Evolutionary conservation across 768 basidiomycete species (phyloP).

Genomic region (Crepidotus variabilis): DNA sequence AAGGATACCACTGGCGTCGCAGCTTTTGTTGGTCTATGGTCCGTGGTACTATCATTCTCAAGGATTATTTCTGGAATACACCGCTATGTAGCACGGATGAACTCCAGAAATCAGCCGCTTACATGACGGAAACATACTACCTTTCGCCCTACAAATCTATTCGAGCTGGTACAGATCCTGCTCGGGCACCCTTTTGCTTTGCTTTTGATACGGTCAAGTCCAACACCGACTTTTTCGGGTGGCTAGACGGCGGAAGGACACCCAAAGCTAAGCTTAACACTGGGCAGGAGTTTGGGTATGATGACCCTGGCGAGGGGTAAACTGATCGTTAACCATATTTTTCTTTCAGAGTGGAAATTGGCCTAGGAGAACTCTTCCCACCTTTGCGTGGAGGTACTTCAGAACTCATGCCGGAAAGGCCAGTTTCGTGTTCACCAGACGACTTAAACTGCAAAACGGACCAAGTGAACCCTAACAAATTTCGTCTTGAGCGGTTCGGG

Average conservation of each 20-base stretch:
- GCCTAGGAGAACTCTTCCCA: slow-evolving; percentile 10
- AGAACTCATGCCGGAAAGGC: neutral
- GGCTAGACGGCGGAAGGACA: slow-evolving; percentile 60
- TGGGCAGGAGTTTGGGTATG: neutral
- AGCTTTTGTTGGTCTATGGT: slow-evolving; percentile 72
- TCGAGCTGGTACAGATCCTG: slow-evolving; percentile 38
- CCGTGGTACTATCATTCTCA: slow-evolving; percentile 16
- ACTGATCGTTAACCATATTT: neutral
- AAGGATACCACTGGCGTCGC: slow-evolving; percentile 60
- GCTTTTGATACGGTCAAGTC: slow-evolving; percentile 49
- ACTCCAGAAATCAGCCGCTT: slow-evolving; percentile 71
- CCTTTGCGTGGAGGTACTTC: slow-evolving; percentile 1
- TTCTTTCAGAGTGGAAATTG: slow-evolving; percentile 18
- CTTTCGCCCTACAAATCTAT: slow-evolving; percentile 30
- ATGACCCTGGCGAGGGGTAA: slow-evolving; percentile 12
- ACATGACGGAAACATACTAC: slow-evolving; percentile 66
- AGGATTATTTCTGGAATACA: neutral
- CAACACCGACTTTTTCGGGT: slow-evolving; percentile 57
- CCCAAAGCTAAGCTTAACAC: neutral
- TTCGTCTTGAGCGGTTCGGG: slow-evolving; percentile 65
- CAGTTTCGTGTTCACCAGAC: slow-evolving; percentile 3
- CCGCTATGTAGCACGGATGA: slow-evolving; percentile 58
- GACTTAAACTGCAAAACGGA: slow-evolving; percentile 1
- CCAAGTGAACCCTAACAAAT: slow-evolving; percentile 35
- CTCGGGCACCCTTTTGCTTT: slow-evolving; percentile 65